phyloP scores from a whole-genome alignment of 495 filamentous ascomycete species.

The Aspergillus ellipticus region DNA sequence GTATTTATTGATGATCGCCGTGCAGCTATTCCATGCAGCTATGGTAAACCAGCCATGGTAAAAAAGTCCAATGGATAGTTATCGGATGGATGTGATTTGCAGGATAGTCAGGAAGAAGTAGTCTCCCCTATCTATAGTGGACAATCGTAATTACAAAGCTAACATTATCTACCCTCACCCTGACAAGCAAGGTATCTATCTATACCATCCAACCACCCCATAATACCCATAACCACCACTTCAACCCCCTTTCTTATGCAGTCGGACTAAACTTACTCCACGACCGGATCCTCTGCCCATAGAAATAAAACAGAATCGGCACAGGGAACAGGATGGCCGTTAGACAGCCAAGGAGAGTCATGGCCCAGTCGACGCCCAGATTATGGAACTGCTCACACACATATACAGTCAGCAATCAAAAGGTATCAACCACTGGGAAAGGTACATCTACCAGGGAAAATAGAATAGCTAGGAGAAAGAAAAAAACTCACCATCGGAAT shows the following conservation, averaged over 20 bases:
- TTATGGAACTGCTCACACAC: constrained; percentile 45
- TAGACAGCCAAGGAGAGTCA: constrained; percentile 57
- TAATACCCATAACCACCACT: neutral
- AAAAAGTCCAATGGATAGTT: no score
- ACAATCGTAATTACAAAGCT: no score
- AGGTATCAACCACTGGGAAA: constrained; percentile 25
- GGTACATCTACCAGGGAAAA: neutral
- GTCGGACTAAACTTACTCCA: constrained; percentile 21
- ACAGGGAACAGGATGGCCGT: constrained; percentile 55
- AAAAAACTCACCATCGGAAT: constrained; percentile 43
- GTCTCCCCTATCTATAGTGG: no score
- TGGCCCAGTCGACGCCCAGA: constrained; percentile 56
- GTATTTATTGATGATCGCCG: no score
- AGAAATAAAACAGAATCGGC: constrained; percentile 60
- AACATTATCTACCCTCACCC: no score
- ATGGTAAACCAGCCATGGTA: no score
- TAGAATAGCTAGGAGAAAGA: neutral
- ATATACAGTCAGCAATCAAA: constrained; percentile 8
- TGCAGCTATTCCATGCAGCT: no score
- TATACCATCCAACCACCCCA: no score
- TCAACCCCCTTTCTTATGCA: neutral
- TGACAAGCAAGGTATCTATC: no score
- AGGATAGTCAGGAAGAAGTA: no score
- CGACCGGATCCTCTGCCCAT: constrained; percentile 52
- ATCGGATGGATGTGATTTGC: no score